A percentile compares a stretch with the other conserved stretches of the same genome.
These are phyloP conservation scores for Phialophora macrospora DNA, from an alignment of 2,329 filamentous ascomycete species.

Conservation along the genomic window DNA sequence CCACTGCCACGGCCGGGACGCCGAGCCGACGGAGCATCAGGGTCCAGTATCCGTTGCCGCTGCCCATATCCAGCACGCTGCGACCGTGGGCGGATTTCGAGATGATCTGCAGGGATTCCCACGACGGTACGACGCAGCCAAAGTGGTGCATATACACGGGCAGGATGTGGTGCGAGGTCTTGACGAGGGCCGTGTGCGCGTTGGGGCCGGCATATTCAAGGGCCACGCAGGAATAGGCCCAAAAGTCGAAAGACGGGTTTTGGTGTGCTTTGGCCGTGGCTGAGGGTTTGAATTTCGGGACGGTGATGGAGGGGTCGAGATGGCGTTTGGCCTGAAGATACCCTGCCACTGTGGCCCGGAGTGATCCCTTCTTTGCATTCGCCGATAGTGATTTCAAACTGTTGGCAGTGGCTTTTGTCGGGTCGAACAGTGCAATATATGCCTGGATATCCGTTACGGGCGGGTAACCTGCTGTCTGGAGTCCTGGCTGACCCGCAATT, in stretches of 20 bases:
- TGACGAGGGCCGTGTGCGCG: conserved; percentile 59
- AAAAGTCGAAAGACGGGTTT: conserved; percentile 73
- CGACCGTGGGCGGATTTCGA: conserved; percentile 56
- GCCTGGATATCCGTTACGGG: conserved; percentile 64
- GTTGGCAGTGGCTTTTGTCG: conserved; percentile 63
- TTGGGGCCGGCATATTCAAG: conserved; percentile 67
- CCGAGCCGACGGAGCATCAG: conserved; percentile 69
- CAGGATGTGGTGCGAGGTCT: conserved; percentile 68
- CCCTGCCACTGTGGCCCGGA: conserved; percentile 61
- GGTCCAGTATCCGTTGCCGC: conserved; percentile 76
- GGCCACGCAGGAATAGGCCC: conserved; percentile 66
- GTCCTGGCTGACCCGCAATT: conserved; percentile 21
- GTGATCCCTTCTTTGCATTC: conserved; percentile 69
- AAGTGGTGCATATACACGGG: conserved; percentile 80
- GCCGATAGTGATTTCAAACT: conserved; percentile 66
- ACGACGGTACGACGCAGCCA: conserved; percentile 71
- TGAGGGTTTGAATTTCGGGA: conserved; percentile 52
- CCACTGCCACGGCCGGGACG: conserved; percentile 63
- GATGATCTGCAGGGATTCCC: conserved; percentile 67
- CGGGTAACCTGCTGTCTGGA: conserved; percentile 51
- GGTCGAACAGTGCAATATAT: conserved; percentile 70
- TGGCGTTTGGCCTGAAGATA: conserved; percentile 62
- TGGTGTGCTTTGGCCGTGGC: conserved; percentile 41
- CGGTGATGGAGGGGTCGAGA: conserved; percentile 44
- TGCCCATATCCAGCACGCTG: conserved; percentile 69